Base-by-base conservation (phyloP, 441 rosid genomes). In the Gossypium lobatum region DNA sequence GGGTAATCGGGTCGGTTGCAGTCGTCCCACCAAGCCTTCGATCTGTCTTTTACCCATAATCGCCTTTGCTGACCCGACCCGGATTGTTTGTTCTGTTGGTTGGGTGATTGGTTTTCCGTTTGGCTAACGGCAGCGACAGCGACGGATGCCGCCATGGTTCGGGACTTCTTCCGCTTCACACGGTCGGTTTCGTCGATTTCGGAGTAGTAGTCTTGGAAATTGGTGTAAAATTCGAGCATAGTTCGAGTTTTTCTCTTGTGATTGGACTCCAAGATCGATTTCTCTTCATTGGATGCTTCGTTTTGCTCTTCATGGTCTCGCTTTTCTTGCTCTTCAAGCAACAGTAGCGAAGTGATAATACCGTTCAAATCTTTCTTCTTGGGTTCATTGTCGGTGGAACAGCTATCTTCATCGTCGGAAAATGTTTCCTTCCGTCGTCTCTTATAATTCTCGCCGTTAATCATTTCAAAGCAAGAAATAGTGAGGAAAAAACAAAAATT, bases 11-110 rank as follows among this genome's bases (percentile, higher is more conserved):
- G 79, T 54, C 82, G 78, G 79, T 74, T 90, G 52, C 96, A 90
- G 78, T 90, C 91, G 23, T 90, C 96, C 96, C 96, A 90, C 96
- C 96, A 90, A 0, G 93, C 90, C 4, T 83, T 76, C 39, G 90
- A 86, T 68, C 96, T 75, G 79, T 90, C 93, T 64, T 87, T 88
- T 0, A 90, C 96, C 96, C 96, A 90, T 73, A 90, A 73, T 80
- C 96, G 77, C 75, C 96, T 78, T 3, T 83, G 90, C 34, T 88
- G 93, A 23, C 88, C 91, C 69, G 82, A 14, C 46, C 84, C 83
- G 1, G 82, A 1, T 17, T 42, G 85, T 18, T 74, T 63, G 78
- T 55, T 71, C 2, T 23, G 39, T 3, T 61, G 53, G n/a, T 42
- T 25, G 45, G 67, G 8, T 17, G 65, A 48, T 16, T 60, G 68